Conservation (phyloP, 495 filamentous ascomycete species). For the Bombardia bombarda region DNA sequence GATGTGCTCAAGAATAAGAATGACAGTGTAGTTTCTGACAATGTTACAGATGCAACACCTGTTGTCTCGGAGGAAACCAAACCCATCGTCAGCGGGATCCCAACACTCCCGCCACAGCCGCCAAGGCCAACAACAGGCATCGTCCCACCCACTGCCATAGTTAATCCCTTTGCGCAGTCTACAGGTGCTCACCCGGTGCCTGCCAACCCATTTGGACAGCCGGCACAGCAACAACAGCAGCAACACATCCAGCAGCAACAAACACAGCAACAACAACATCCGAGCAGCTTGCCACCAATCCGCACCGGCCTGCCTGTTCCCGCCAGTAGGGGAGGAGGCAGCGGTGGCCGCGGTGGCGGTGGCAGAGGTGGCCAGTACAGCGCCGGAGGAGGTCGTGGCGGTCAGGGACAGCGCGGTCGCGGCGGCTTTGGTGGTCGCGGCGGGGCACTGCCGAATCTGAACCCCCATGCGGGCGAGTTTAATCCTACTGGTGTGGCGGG, state of each 20-base stretch:
- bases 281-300: slow-evolving; percentile 2
- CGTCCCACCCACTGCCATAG: background rate
- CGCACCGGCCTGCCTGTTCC: slow-evolving; percentile 8
- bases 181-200: background rate
- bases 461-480: background rate
- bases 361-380: slow-evolving; percentile 7
- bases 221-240: slow-evolving; percentile 5
- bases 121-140: too few species aligned
- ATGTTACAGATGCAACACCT: background rate
- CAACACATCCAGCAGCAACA: slow-evolving; percentile 8
- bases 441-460: background rate
- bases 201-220: slow-evolving; percentile 18
- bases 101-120: background rate
- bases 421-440: background rate
- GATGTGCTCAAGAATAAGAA: too few species aligned
- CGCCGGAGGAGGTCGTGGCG: slow-evolving; percentile 10
- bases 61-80: background rate
- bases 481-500: background rate
- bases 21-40: background rate
- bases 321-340: slow-evolving; percentile 7
- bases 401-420: slow-evolving; percentile 8
- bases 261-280: too few species aligned
- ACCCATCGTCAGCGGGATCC: background rate
- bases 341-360: background rate
- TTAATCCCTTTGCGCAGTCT: slow-evolving; percentile 9